Evolutionary conservation across 805 yeast genomes (phyloP), one percentile per base, ranked within the genome.

Genomic region (Nematodospora valgi): DNA sequence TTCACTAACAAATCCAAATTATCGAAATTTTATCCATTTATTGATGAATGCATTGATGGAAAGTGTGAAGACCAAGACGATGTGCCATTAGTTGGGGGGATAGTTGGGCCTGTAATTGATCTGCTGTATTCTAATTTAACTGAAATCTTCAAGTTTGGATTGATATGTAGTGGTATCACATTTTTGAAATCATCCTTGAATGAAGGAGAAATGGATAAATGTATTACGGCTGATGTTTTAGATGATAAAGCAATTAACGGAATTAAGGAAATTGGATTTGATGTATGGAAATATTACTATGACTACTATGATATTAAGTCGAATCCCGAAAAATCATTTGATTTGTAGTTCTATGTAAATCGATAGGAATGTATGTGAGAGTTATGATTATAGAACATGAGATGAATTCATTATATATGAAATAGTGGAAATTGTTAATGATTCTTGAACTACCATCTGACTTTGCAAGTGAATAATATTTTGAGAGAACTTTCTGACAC

Each of bases 81-180:
- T n/a, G 27, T 20, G 3, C 35, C 34, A n/a, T 46, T 57, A 23
- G 56, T 72, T n/a, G 79, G 79, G 6, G 78, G 77, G 1, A 56
- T 78, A 8, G 58, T 75, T 10, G 78, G 77, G 4, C 64, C 78
- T 2, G 63, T 76, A 20, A 70, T 75, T 17, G 80, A 76, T 42
- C 74, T 76, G 13, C 61, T 63, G 27, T 74, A 74, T 48, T 67
- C 71, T 18, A 74, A 72, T 41, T 62, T 77, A 45, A 66, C 72
- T 6, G 76, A 73, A 35, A 74, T 76, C 3, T 72, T 77, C 54
- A 72, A 67, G 39, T 62, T 70, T 43, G 83, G 83, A 0, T 64
- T 77, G 39, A 71, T 78, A 7, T 76, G 81, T 42, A 70, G 80
- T 34, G 78, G 71, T 5, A 68, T 74, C 11, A 66, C 77, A 5